These are phyloP conservation scores for Incumbomyces delicatus DNA, from an alignment of 2,329 filamentous ascomycete genomes.

Conservation along the genomic window DNA sequence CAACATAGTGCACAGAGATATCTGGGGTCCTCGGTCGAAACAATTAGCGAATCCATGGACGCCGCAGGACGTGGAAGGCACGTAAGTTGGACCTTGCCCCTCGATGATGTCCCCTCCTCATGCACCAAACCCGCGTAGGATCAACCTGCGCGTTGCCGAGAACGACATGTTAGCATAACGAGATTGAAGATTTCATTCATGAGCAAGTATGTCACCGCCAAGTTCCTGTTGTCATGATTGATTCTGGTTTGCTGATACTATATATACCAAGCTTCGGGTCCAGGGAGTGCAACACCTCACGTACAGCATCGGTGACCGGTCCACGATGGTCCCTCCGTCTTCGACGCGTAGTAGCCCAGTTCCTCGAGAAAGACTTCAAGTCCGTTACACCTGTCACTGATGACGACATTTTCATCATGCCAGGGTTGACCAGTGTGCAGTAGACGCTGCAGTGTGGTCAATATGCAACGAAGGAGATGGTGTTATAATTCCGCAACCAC, in stretches of 20 bases:
- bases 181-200: constrained; percentile 8
- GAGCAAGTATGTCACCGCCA: constrained; percentile 8
- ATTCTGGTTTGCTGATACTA: not conserved
- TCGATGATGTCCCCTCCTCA: not conserved
- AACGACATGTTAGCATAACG: constrained; percentile 12
- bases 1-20: constrained; percentile 5
- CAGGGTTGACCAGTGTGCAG: constrained; percentile 19
- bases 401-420: constrained; percentile 21
- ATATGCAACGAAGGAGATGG: constrained; percentile 24
- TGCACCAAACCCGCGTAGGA: constrained; percentile 1
- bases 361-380: constrained; percentile 19
- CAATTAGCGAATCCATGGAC: constrained; percentile 12
- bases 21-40: constrained; percentile 12
- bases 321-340: constrained; percentile 23
- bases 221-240: too few relatives aligned
- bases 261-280: not conserved
- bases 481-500: constrained; percentile 23
- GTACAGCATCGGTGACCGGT: constrained; percentile 23
- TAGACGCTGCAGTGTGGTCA: constrained; percentile 22
- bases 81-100: constrained; percentile 3
- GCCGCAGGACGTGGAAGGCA: constrained; percentile 5
- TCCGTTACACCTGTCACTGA: constrained; percentile 12
- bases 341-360: constrained; percentile 16
- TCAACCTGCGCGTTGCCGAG: constrained; percentile 12
- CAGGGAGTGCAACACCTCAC: constrained; percentile 17